Evolutionary conservation across 2,329 filamentous ascomycete genomes (phyloP).

Genomic region (Hymenoscyphus linearis): DNA sequence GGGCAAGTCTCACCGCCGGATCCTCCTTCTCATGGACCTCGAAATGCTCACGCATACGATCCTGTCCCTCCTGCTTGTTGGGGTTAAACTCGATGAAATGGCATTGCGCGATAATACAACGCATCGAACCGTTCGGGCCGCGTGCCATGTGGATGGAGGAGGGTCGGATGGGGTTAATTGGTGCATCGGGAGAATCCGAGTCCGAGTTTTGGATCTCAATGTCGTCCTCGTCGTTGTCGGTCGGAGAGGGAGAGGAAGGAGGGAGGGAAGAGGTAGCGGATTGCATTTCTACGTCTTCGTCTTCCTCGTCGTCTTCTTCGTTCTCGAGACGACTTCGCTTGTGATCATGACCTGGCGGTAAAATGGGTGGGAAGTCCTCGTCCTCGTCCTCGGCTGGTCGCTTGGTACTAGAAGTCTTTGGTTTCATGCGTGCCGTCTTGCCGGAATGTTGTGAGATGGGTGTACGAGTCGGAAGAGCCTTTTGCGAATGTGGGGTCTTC

Average conservation of each 20-base stretch:
- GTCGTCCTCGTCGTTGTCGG: neutral
- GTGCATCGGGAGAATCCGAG: neutral
- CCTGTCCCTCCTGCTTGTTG: neutral
- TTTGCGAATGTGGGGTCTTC: constrained; percentile 6
- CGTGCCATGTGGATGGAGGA: constrained; percentile 5
- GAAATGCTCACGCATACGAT: constrained; percentile 1
- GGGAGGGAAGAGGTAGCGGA: neutral
- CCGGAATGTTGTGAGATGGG: neutral
- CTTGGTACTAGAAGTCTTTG: neutral
- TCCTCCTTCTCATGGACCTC: constrained; percentile 3
- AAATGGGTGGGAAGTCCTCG: neutral
- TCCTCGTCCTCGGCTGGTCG: neutral
- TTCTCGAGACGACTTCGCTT: neutral
- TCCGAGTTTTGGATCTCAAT: neutral
- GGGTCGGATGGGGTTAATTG: neutral
- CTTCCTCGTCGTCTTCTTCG: neutral
- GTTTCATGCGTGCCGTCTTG: constrained; percentile 3
- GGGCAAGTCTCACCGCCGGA: neutral
- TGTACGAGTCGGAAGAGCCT: constrained; percentile 3
- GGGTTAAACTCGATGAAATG: constrained; percentile 1
- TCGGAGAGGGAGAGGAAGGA: neutral
- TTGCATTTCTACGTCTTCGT: neutral
- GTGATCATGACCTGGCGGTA: neutral
- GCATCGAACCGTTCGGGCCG: constrained; percentile 1
- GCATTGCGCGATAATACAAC: constrained; percentile 1